These are phyloP conservation scores for Cunninghamia lanceolata DNA, from an alignment of 75 land plant genomes.

Conservation along the genomic window DNA sequence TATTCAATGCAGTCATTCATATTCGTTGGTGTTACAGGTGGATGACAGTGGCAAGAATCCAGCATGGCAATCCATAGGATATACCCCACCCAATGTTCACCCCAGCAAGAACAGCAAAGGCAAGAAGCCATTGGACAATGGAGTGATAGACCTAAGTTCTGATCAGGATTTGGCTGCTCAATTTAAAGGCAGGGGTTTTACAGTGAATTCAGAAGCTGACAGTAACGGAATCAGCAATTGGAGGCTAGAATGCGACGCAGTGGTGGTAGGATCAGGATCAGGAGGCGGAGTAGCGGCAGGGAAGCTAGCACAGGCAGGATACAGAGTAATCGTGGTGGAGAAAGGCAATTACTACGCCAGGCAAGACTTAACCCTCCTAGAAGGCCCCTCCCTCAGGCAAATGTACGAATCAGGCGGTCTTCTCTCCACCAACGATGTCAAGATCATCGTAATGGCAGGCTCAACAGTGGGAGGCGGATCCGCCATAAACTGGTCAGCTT, in stretches of 20 bases:
- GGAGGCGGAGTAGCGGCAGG: constrained; percentile 93
- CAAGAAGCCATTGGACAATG: constrained; percentile 48
- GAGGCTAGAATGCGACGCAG: constrained; percentile 73
- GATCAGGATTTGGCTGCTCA: constrained; percentile 11
- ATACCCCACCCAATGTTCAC: constrained; percentile 20
- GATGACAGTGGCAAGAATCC: constrained; percentile 72
- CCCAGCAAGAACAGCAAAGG: neutral
- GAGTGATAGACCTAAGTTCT: constrained; percentile 37
- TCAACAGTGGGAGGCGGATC: constrained; percentile 92
- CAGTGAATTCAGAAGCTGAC: neutral
- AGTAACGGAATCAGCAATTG: neutral
- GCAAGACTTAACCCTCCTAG: constrained; percentile 54
- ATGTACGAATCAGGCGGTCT: constrained; percentile 69
- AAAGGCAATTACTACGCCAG: constrained; percentile 79
- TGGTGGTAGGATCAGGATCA: constrained; percentile 79
- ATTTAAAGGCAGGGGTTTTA: constrained; percentile 10
- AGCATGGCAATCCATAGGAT: constrained; percentile 85
- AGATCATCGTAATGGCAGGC: constrained; percentile 63
- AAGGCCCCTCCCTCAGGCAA: constrained; percentile 61
- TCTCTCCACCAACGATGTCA: constrained; percentile 51
- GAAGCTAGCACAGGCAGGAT: constrained; percentile 63
- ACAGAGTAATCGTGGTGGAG: constrained; percentile 78
- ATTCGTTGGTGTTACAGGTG: constrained; percentile 35
- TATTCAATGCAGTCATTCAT: neutral
- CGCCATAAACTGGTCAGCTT: constrained; percentile 87